phyloP scores from a whole-genome alignment of 495 filamentous ascomycete species.

The Xylaria telfairii region DNA sequence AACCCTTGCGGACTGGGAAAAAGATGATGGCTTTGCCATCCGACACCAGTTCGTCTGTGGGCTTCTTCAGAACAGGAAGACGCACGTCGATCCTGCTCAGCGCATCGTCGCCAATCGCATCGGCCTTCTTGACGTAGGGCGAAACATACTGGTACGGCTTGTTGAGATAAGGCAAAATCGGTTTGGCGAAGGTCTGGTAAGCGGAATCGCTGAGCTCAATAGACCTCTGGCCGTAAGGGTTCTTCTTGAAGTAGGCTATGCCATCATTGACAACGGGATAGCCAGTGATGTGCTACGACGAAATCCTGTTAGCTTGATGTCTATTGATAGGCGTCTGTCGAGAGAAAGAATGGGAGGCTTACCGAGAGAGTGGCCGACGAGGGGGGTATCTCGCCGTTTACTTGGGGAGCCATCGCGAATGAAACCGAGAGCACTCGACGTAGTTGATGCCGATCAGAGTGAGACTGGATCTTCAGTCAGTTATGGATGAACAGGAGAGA shows the following conservation, averaged over 20 bases:
- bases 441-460: neutral
- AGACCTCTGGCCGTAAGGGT: conserved; percentile 81
- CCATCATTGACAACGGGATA: conserved; percentile 86
- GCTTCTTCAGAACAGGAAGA: conserved; percentile 89
- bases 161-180: conserved; percentile 77
- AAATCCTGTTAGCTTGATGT: conserved; percentile 21
- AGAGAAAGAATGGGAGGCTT: conserved; percentile 42
- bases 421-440: neutral
- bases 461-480: neutral
- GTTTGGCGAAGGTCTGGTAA: conserved; percentile 68
- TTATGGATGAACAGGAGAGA: neutral
- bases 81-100: conserved; percentile 75
- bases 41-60: conserved; percentile 75
- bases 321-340: neutral
- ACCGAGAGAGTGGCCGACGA: conserved; percentile 72
- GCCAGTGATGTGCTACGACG: conserved; percentile 73
- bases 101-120: conserved; percentile 76
- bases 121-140: conserved; percentile 83
- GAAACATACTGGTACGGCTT: conserved; percentile 77
- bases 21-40: conserved; percentile 67
- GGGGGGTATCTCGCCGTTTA: conserved; percentile 70
- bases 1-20: conserved; percentile 69
- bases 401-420: conserved; percentile 50
- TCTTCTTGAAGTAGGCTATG: conserved; percentile 76
- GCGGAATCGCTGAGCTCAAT: conserved; percentile 71